These are phyloP conservation scores for Exophiala calicioides DNA, from an alignment of 2,329 filamentous ascomycete genomes.

Conservation along the genomic window DNA sequence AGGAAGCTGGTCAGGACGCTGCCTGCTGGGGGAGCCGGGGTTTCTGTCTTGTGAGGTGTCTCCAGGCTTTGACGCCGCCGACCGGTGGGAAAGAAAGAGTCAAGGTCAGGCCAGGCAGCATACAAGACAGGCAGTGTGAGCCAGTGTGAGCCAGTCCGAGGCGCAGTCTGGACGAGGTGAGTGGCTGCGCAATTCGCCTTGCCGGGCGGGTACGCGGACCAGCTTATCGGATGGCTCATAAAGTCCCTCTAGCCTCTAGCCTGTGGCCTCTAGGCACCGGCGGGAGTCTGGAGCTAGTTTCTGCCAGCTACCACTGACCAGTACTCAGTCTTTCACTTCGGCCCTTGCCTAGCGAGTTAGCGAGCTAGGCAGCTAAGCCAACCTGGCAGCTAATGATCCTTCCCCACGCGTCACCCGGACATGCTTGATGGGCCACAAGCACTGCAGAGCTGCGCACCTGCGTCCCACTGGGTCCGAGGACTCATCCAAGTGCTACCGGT, in stretches of 20 bases:
- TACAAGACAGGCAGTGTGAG: not conserved
- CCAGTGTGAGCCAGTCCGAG: too few relatives aligned
- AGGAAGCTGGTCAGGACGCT: not conserved
- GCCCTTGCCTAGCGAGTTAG: too few relatives aligned
- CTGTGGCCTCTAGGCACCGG: not conserved
- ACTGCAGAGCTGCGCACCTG: too few relatives aligned
- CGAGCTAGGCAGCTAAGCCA: too few relatives aligned
- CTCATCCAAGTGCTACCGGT: too few relatives aligned
- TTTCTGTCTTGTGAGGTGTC: not conserved
- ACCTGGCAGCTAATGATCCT: too few relatives aligned
- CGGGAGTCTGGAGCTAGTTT: too few relatives aligned
- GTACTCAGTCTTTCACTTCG: too few relatives aligned
- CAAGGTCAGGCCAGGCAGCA: not conserved
- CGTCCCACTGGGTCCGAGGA: too few relatives aligned
- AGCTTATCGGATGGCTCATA: not conserved
- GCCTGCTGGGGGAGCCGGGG: not conserved
- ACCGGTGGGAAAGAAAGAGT: not conserved
- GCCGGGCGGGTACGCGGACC: not conserved
- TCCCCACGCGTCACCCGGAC: too few relatives aligned
- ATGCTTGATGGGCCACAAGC: too few relatives aligned
- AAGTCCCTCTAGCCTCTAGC: not conserved
- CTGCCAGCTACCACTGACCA: too few relatives aligned
- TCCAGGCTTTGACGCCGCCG: not conserved
- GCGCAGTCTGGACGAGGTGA: not conserved
- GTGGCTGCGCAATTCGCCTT: not conserved